phyloP scores from a whole-genome alignment of 768 basidiomycete species.

The Melanogaster broomeanus region DNA sequence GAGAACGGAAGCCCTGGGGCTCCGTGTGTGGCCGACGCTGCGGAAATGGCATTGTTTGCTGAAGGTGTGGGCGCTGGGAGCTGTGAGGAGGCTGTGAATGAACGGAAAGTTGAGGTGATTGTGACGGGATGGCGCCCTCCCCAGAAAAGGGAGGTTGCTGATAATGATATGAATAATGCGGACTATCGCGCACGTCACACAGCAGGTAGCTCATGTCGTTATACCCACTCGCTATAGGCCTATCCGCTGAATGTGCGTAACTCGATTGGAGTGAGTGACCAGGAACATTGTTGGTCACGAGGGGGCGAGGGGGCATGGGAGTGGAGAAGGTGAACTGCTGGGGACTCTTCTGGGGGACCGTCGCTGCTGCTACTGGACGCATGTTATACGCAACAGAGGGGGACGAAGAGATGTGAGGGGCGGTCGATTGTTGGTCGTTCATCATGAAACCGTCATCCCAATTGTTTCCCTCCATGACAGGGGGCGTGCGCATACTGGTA shows the following conservation, averaged over 20 bases:
- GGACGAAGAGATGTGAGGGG: conserved; percentile 38
- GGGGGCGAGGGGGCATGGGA: conserved; percentile 43
- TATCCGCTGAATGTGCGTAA: conserved; percentile 53
- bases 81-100: conserved; percentile 34
- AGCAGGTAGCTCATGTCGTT: conserved; percentile 46
- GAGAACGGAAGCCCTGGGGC: conserved; percentile 50
- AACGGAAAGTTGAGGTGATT: conserved; percentile 43
- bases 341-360: conserved; percentile 47
- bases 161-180: conserved; percentile 56
- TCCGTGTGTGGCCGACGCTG: conserved; percentile 62
- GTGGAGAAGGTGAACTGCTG: conserved; percentile 45
- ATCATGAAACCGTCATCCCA: conserved; percentile 64
- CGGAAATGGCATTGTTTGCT: conserved; percentile 50
- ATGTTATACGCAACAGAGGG: conserved; percentile 48
- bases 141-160: conserved; percentile 49
- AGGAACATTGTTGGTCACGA: conserved; percentile 45
- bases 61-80: conserved; percentile 39
- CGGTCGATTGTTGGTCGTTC: conserved; percentile 41
- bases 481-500: conserved; percentile 35
- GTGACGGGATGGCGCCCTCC: conserved; percentile 43
- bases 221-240: conserved; percentile 49
- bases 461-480: conserved; percentile 48
- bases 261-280: conserved; percentile 35
- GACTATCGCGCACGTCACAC: conserved; percentile 48
- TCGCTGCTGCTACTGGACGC: conserved; percentile 44